Evolutionary conservation across 768 basidiomycete genomes (phyloP), one percentile per base, ranked within the genome.

Genomic region (Boletus vermiculosoides): DNA sequence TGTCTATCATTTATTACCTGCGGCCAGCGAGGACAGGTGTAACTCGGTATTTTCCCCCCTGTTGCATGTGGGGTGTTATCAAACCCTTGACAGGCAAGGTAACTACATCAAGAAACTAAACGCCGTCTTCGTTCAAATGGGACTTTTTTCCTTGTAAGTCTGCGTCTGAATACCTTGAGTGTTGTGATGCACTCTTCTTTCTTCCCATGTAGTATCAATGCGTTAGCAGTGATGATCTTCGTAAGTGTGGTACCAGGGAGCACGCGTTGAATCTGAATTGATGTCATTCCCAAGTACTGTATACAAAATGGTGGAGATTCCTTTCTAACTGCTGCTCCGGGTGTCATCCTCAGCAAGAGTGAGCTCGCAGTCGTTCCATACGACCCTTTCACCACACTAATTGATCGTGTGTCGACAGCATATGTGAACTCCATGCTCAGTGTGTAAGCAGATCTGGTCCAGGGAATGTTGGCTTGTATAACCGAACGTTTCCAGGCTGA

Each of bases 371-470:
- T 3, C 11, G 20, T 54, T 15, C 30, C 44, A 28, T 12, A 7
- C 0, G 1, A n/a, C 45, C 20, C 2, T 15, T 25, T 30, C n/a
- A 16, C 0, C 18, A 28, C 15, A 22, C 33, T 55, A 3, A 52
- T 15, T 5, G 11, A 15, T 7, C 18, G 10, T 39, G 12, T 33
- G 4, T 30, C 25, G 13, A 23, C 40, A 68, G 68, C 58, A 28
- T 69, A 64, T 16, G 18, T 45, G 25, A 71, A 68, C 30, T 71
- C 64, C 20, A 64, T 66, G 60, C 41, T 70, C 10, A 45, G 62
- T 11, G 64, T 69, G 68, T 69, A 46, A 58, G 67, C 30, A 9
- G 30, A 22, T 33, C 20, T n/a, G 10, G 30, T 48, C 20, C n/a
- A 28, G 15, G 12, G 2, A 8, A 18, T 4, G 18, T 20, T 5